These are phyloP conservation scores for slime mould (Dictyostelium discoideum) DNA, from an alignment of 78 protist genomes.

Conservation along the genomic window dicty_2.7 NC_007089.4:3351001-3351500, in stretches of 20 bases:
- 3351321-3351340: slow-evolving; percentile 39
- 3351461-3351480: slow-evolving; percentile 71
- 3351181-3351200: slow-evolving; percentile 53
- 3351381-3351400: slow-evolving; percentile 35
- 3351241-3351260: slow-evolving; percentile 48
- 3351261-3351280: slow-evolving; percentile 29
- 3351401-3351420: neutral
- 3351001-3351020: slow-evolving; percentile 33
- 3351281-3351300: neutral
- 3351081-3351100: slow-evolving; percentile 31
- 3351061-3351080: slow-evolving; percentile 48
- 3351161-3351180: slow-evolving; percentile 29
- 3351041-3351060: slow-evolving; percentile 72
- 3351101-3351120: slow-evolving; percentile 40
- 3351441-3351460: slow-evolving; percentile 60
- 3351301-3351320: slow-evolving; percentile 24
- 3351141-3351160: slow-evolving; percentile 58
- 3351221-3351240: slow-evolving; percentile 56
- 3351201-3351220: slow-evolving; percentile 66
- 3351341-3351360: slow-evolving; percentile 64
- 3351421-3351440: neutral
- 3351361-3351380: slow-evolving; percentile 59
- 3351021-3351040: slow-evolving; percentile 72
- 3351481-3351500: slow-evolving; percentile 6
- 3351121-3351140: slow-evolving; percentile 51